Evolutionary conservation across 2,329 filamentous ascomycete genomes (phyloP).

Genomic region (Penicillium sp.): DNA sequence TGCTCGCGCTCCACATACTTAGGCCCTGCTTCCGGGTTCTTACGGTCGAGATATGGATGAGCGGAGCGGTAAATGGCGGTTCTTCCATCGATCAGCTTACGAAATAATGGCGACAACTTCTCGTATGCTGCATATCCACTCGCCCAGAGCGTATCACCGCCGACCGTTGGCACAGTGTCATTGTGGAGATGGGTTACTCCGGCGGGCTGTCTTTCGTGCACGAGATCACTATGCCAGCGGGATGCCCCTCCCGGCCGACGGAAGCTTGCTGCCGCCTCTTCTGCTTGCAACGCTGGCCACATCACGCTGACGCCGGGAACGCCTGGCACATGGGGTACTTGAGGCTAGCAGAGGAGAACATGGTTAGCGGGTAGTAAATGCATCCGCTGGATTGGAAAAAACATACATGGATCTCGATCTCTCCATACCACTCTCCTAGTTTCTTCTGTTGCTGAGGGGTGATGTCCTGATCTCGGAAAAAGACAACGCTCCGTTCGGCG

Average conservation of each 20-base stretch:
- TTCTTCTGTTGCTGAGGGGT: constrained; percentile 60
- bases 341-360: constrained; percentile 49
- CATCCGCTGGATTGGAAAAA: constrained; percentile 23
- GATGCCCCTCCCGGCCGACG: constrained; percentile 64
- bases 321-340: constrained; percentile 67
- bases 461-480: constrained; percentile 61
- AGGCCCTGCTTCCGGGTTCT: constrained; percentile 58
- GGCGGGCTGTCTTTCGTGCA: constrained; percentile 67
- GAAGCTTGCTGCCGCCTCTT: constrained; percentile 59
- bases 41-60: constrained; percentile 64
- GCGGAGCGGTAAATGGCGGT: constrained; percentile 63
- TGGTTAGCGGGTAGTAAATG: not conserved
- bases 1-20: constrained; percentile 65
- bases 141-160: constrained; percentile 71
- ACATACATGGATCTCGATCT: constrained; percentile 64
- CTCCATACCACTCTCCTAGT: constrained; percentile 61
- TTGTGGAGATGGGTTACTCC: constrained; percentile 69
- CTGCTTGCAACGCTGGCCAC: constrained; percentile 65
- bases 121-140: constrained; percentile 68
- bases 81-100: constrained; percentile 65
- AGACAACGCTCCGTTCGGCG: constrained; percentile 63
- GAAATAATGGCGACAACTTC: constrained; percentile 67
- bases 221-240: constrained; percentile 67
- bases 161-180: constrained; percentile 60
- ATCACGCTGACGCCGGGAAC: constrained; percentile 63